Conservation (phyloP, 2,329 filamentous ascomycete genomes). For the Cercospora citrullina region DNA sequence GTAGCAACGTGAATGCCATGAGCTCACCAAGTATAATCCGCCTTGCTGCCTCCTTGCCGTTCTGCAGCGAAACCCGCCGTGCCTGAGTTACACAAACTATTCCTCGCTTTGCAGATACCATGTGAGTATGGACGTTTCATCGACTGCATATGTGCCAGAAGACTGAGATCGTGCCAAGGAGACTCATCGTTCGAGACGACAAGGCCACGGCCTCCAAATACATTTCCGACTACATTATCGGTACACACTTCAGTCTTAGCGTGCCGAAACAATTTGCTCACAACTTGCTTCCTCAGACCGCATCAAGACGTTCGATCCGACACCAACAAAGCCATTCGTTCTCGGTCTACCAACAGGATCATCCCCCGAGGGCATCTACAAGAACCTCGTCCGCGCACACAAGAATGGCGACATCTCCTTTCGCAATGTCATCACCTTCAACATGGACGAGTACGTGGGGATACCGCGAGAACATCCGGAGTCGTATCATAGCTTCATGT, state of each 20-base stretch:
- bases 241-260: conserved; percentile 43
- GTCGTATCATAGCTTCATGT: conserved; percentile 91
- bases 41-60: conserved; percentile 6
- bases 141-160: not conserved
- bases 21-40: not conserved
- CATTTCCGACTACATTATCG: conserved; percentile 78
- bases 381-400: conserved; percentile 69
- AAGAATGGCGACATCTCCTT: conserved; percentile 77
- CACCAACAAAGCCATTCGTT: conserved; percentile 72
- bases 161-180: conserved; percentile 53
- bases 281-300: conserved; percentile 57
- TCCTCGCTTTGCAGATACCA: conserved; percentile 10
- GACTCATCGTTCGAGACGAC: conserved; percentile 79
- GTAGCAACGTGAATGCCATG: not conserved
- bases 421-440: conserved; percentile 86
- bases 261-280: not conserved
- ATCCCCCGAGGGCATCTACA: conserved; percentile 76
- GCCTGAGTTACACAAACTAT: not conserved
- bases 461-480: conserved; percentile 80
- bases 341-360: conserved; percentile 82
- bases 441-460: conserved; percentile 91
- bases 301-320: conserved; percentile 75
- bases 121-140: conserved; percentile 16
- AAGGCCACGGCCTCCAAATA: conserved; percentile 68
- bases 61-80: not conserved